Evolutionary conservation across 1,139 yeast genomes (phyloP).

Genomic region (Yamadazyma sp.): DNA sequence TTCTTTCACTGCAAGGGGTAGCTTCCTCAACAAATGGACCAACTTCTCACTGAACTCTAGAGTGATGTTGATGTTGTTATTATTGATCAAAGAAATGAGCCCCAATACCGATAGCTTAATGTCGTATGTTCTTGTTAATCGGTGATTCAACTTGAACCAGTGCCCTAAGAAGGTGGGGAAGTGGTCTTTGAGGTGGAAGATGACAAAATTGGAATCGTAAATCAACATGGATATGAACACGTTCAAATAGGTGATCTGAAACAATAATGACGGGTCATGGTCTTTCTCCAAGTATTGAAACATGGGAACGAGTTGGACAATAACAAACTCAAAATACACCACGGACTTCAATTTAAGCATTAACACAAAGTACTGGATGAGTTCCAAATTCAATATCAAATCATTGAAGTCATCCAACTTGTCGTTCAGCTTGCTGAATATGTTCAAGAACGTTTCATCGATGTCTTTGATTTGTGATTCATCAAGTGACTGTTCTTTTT

Average conservation of each 20-base stretch:
- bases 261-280: slow-evolving; percentile 18
- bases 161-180: slow-evolving; percentile 56
- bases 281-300: slow-evolving; percentile 5
- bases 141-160: slow-evolving; percentile 66
- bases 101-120: slow-evolving; percentile 75
- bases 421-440: slow-evolving; percentile 27
- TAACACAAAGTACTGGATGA: slow-evolving; percentile 57
- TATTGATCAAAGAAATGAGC: slow-evolving; percentile 50
- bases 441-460: slow-evolving; percentile 8
- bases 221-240: slow-evolving; percentile 67
- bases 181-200: slow-evolving; percentile 51
- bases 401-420: slow-evolving; percentile 47
- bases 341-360: slow-evolving; percentile 36
- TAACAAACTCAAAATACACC: slow-evolving; percentile 12
- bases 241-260: slow-evolving; percentile 60
- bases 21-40: slow-evolving; percentile 37
- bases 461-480: slow-evolving; percentile 4
- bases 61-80: slow-evolving; percentile 22
- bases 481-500: slow-evolving; percentile 28
- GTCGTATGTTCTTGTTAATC: slow-evolving; percentile 75
- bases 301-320: slow-evolving; percentile 7
- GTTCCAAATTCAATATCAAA: slow-evolving; percentile 48
- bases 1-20: slow-evolving; percentile 70
- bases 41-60: slow-evolving; percentile 14
- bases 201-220: slow-evolving; percentile 57